phyloP scores from a whole-genome alignment of 495 filamentous ascomycete genomes.

The Penicillium cosmopolitanum region DNA sequence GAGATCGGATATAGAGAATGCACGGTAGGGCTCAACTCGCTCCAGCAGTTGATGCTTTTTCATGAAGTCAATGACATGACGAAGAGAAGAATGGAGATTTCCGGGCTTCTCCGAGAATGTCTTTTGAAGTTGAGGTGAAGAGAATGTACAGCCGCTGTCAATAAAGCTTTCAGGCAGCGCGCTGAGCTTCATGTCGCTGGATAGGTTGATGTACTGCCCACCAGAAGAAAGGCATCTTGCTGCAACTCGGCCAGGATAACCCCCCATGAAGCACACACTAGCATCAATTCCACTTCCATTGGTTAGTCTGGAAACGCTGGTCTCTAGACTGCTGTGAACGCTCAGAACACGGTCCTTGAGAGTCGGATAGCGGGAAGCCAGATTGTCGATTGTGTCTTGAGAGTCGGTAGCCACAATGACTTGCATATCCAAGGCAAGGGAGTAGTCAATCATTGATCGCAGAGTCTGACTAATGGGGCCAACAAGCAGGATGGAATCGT shows the following conservation, averaged over 20 bases:
- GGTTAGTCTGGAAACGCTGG: constrained; percentile 21
- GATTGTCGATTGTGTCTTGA: constrained; percentile 10
- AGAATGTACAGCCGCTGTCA: constrained; percentile 27
- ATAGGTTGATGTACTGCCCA: constrained; percentile 29
- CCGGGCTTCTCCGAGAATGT: constrained; percentile 20
- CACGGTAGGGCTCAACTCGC: constrained; percentile 18
- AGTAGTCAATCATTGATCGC: constrained; percentile 24
- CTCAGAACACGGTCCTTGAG: constrained; percentile 18
- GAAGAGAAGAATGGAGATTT: constrained; percentile 18
- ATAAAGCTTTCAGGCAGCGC: constrained; percentile 27
- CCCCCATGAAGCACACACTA: constrained; percentile 20
- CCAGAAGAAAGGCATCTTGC: constrained; percentile 24
- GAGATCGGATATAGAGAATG: constrained; percentile 20
- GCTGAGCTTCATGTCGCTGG: constrained; percentile 27
- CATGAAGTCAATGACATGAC: constrained; percentile 22
- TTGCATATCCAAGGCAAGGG: constrained; percentile 17
- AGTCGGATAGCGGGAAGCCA: constrained; percentile 14
- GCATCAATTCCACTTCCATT: constrained; percentile 26
- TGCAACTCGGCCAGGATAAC: constrained; percentile 24
- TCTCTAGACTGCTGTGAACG: constrained; percentile 17
- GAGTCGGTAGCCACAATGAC: constrained; percentile 26
- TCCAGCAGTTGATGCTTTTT: constrained; percentile 20
- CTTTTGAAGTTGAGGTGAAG: constrained; percentile 13
- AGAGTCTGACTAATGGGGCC: constrained; percentile 25
- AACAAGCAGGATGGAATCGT: constrained; percentile 21